phyloP scores from a whole-genome alignment of 2,329 filamentous ascomycete species.

The Beauveria bassiana region DNA sequence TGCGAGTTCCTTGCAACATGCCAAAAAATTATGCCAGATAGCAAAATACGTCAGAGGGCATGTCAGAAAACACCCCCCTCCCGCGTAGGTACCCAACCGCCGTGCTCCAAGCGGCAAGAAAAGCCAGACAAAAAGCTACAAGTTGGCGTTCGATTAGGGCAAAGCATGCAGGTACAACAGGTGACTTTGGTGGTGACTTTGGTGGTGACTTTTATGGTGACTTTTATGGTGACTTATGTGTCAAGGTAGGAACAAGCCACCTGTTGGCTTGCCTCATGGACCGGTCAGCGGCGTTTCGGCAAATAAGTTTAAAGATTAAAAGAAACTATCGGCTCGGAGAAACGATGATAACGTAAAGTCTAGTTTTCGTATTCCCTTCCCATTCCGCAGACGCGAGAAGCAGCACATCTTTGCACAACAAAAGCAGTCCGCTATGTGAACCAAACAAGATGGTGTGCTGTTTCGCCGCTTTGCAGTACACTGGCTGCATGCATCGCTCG shows the following conservation, averaged over 20 bases:
- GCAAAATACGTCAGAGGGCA: too few species aligned
- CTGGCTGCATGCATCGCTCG: conserved; percentile 19
- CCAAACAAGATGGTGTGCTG: conserved; percentile 22
- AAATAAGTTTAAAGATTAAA: too few species aligned
- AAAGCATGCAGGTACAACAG: background rate
- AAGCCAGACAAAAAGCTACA: background rate
- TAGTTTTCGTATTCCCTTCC: background rate
- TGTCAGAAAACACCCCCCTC: too few species aligned
- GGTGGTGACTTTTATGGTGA: too few species aligned
- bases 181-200: background rate
- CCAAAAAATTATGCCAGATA: too few species aligned
- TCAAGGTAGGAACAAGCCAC: background rate
- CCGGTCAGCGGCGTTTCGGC: background rate
- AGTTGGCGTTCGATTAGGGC: background rate
- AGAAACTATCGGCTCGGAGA: too few species aligned
- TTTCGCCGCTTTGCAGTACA: conserved; percentile 19
- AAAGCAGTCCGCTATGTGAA: background rate
- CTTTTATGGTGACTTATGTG: background rate
- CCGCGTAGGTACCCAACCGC: too few species aligned
- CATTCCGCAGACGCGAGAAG: background rate
- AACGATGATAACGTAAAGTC: background rate
- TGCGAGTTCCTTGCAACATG: too few species aligned
- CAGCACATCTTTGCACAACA: background rate
- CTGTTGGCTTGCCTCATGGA: background rate
- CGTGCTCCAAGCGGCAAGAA: too few species aligned